Evolutionary conservation across 345 rosid genomes (phyloP), one percentile per base, ranked within the genome.

Genomic region (Physaria fendleri): DNA sequence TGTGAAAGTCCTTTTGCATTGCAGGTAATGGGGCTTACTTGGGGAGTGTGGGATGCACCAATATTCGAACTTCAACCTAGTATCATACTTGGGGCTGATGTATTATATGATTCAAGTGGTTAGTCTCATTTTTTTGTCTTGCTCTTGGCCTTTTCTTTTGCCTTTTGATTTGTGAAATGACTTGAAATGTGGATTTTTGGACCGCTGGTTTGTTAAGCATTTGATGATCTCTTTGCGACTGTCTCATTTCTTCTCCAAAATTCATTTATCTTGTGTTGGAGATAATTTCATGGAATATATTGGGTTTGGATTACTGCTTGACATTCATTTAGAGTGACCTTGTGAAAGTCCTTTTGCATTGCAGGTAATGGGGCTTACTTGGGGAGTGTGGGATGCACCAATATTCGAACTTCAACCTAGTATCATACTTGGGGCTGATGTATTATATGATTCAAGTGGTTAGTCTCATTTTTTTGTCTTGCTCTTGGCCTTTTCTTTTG

Each of bases 401-500:
- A 45, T 85, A 29, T 84, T 91, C 51, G 72, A 71, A 46, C 69
- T 88, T 56, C 58, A 64, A 49, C 92, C 90, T 2, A 76, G 74
- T 12, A 28, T 91, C 56, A 80, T 90, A 66, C 84, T 91, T 7
- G 98, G 95, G 20, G 97, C 98, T 39, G 98, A 91, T 78, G 92
- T 85, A 3, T 69, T 91, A 14, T 87, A 91, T 68, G 94, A 91
- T 42, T 64, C 94, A 5, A 79, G 67, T 50, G 98, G 97, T 87
- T 79, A 74, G 52, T 50, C 27, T 42, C 30, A 5, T 43, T 48
- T 15, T 34, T n/a, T 21, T 29, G 38, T 37, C 8, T 47, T 58
- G 15, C 4, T 28, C 8, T 43, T 12, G 34, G 42, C 22, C 47
- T 43, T 38, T n/a, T 34, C 12, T 41, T 53, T 46, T 48, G 15